These are phyloP conservation scores for Tylopilus vinaceipallidus DNA, from an alignment of 768 basidiomycete genomes.

Conservation along the genomic window DNA sequence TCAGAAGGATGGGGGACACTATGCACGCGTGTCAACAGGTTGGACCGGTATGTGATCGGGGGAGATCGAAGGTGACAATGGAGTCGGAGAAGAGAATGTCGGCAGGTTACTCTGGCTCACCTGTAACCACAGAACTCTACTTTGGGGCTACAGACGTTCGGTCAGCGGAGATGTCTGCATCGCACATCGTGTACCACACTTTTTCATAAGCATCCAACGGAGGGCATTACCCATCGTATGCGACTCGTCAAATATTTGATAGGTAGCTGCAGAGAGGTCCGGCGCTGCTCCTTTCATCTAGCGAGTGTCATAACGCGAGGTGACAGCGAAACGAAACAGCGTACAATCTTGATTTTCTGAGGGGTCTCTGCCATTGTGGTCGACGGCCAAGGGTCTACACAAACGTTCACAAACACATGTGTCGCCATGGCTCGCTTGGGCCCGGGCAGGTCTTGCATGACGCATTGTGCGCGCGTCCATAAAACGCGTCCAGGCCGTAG, in stretches of 20 bases:
- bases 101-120: conserved; percentile 46
- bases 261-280: conserved; percentile 87
- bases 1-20: conserved; percentile 89
- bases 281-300: conserved; percentile 83
- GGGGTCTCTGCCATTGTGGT: conserved; percentile 28
- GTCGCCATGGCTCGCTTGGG: too few species aligned
- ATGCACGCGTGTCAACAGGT: neutral
- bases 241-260: conserved; percentile 88
- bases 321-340: neutral
- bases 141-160: conserved; percentile 69
- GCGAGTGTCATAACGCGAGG: conserved; percentile 10
- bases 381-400: neutral
- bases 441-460: too few species aligned
- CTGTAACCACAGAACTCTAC: conserved; percentile 99
- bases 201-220: conserved; percentile 99
- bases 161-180: conserved; percentile 1
- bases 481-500: conserved; percentile 2
- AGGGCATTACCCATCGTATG: conserved; percentile 96
- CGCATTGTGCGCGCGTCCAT: conserved; percentile 3
- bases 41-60: neutral
- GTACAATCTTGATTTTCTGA: conserved; percentile 35
- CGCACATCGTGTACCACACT: conserved; percentile 51
- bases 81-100: neutral
- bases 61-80: conserved; percentile 14
- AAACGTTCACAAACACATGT: neutral